Evolutionary conservation across 2,329 filamentous ascomycete genomes (phyloP), one percentile per base, ranked within the genome.

Genomic region (Claviceps digitariae): DNA sequence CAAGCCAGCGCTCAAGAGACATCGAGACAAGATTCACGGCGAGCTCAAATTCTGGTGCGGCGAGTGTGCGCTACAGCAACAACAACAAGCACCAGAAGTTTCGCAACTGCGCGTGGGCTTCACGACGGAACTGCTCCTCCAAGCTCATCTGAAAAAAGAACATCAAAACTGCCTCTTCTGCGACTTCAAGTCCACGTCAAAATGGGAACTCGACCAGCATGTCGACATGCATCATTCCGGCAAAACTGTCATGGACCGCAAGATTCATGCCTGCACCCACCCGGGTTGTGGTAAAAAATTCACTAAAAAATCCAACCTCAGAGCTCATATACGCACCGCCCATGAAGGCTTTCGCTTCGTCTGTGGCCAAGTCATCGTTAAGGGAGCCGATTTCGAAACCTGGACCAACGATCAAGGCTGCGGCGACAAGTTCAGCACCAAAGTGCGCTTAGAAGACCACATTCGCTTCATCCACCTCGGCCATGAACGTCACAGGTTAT

Each of bases 151-250:
- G 60, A 79, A 79, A 44, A 77, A 78, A 50, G 81, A 79, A 27
- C 91, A 96, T 74, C 65, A 88, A 72, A 63, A 81, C 70, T 97
- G 91, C 66, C 71, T 79, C 43, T 83, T 86, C 59, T 96, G 91
- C 64, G 78, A 84, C 9, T 76, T 81, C 51, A 77, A 75, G 52
- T 93, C 83, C 63, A 75, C 75, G 3, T 83, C 81, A 17, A 77
- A 82, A 56, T 78, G 78, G 59, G 81, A 85, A 44, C 73, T 94
- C 15, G 81, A 87, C 55, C 79, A 79, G 48, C 91, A 96, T 68
- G 74, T 93, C 48, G 88, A 95, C 60, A 80, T 84, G 56, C 73
- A 83, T 54, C 90, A 96, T 68, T 82, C 83, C 0, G 78, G 77
- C 43, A 75, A 75, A 56, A 72, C 73, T 7, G 68, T 84, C 9